phyloP scores from a whole-genome alignment of 2,329 filamentous ascomycete species.

The Leptographium wingfieldii region DNA sequence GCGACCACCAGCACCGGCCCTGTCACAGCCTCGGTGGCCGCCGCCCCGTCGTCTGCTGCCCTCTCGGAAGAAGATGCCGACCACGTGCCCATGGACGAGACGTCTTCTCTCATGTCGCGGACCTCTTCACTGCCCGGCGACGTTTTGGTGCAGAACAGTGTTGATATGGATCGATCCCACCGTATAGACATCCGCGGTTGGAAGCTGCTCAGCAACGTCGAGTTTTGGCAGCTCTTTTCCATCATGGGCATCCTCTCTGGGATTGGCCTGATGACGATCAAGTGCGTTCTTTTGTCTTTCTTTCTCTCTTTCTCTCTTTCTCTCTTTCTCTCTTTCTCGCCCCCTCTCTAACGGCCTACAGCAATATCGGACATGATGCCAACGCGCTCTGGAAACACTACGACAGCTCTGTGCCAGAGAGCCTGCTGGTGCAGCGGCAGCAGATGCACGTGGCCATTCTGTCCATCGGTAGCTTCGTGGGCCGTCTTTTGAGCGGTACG shows the following conservation, averaged over 20 bases:
- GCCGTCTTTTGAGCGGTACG: constrained; percentile 64
- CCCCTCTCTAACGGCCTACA: constrained; percentile 22
- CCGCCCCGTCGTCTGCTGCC: constrained; percentile 1
- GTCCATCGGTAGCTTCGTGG: constrained; percentile 77
- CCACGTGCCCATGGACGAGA: constrained; percentile 48
- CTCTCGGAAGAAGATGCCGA: constrained; percentile 15
- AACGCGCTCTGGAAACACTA: constrained; percentile 82
- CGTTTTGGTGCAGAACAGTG: constrained; percentile 42
- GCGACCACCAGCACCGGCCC: neutral
- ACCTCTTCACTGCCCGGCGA: constrained; percentile 39
- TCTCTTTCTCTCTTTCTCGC: neutral
- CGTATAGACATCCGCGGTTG: constrained; percentile 85
- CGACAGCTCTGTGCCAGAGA: constrained; percentile 57
- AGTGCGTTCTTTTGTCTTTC: constrained; percentile 38
- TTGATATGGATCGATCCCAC: constrained; percentile 63
- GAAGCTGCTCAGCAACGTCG: constrained; percentile 53
- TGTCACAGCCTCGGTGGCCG: neutral
- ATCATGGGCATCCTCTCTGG: constrained; percentile 87
- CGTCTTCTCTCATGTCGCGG: constrained; percentile 62
- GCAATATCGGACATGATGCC: constrained; percentile 87
- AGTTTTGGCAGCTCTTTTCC: constrained; percentile 85
- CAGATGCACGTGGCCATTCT: constrained; percentile 88
- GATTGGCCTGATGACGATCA: constrained; percentile 96
- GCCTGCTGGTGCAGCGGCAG: constrained; percentile 69
- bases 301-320: neutral